These are phyloP conservation scores for Nephelium lappaceum DNA, from an alignment of 345 rosid genomes.

Conservation along the genomic window DNA sequence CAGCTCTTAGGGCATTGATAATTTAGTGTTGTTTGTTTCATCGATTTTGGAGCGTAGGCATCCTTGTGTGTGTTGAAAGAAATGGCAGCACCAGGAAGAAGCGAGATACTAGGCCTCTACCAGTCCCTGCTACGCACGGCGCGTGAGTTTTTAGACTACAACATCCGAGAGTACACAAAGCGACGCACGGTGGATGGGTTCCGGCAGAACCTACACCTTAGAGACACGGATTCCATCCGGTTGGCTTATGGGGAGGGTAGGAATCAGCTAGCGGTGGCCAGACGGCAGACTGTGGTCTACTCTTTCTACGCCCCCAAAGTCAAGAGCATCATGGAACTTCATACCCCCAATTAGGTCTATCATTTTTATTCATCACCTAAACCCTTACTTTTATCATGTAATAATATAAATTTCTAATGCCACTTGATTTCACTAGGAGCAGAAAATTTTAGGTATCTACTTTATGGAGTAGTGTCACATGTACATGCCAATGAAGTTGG, in stretches of 20 bases:
- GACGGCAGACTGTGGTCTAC: too few relatives aligned
- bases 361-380: too few relatives aligned
- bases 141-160: slow-evolving; percentile 70
- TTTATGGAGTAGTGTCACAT: too few relatives aligned
- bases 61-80: background rate
- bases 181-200: slow-evolving; percentile 77
- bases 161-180: slow-evolving; percentile 78
- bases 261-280: too few relatives aligned
- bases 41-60: background rate
- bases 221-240: slow-evolving; percentile 44
- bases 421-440: too few relatives aligned
- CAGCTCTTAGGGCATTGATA: background rate
- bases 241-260: slow-evolving; percentile 39
- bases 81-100: slow-evolving; percentile 25
- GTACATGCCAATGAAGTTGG: too few relatives aligned
- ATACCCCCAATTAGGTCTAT: too few relatives aligned
- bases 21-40: background rate
- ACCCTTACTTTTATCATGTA: too few relatives aligned
- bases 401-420: too few relatives aligned
- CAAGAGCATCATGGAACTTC: too few relatives aligned
- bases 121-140: slow-evolving; percentile 77
- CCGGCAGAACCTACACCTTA: slow-evolving; percentile 50
- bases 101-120: slow-evolving; percentile 54
- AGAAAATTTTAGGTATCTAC: too few relatives aligned
- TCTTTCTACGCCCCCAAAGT: too few relatives aligned